Base-by-base conservation (phyloP, 371 early-diverging fungal genomes). In the Mucor lusitanicus region DNA sequence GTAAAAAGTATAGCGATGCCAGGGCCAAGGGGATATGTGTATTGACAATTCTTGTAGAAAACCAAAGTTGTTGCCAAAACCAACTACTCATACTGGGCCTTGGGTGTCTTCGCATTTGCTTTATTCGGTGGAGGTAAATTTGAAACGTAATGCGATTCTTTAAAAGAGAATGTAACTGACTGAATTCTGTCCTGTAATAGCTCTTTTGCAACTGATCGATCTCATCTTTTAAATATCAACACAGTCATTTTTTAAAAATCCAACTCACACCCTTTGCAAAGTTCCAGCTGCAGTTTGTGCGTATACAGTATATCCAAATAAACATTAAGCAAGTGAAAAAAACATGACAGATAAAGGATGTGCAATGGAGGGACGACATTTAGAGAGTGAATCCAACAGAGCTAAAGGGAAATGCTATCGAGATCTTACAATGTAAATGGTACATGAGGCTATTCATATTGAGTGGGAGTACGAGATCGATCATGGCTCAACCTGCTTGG, bases 121-220 rank as follows among this genome's bases (percentile, higher is more conserved):
- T 57, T 73, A 35, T 67, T 70, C 39, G 74, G 74, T 61, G 74
- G 74, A 25, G 63, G 74, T 73, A 67, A 73, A 4, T 63, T 21
- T 3, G 1, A n/a, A 0, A 1, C 11, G n/a, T 5, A 7, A 44
- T 44, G 2, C 8, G 19, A 7, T 50, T 21, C 23, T 17, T 48
- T 19, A 7, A n/a, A 32, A 7, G 6, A n/a, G 3, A 0, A 15
- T 13, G 6, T 7, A n/a, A 37, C 8, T 39, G 21, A 35, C 25
- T 25, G 37, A 13, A 12, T 37, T 37, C 2, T 25, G 1, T 33
- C n/a, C 3, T 40, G 1, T 53, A 30, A 33, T 64, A 69, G 69
- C 46, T n/a, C 21, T 69, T 60, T 48, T 69, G 28, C 65, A 64
- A 56, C 32, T 69, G 17, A 60, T 69, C 32, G 69, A 69, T 25